Base-by-base conservation (phyloP, 345 rosid genomes). In the Gossypium bickii region DNA sequence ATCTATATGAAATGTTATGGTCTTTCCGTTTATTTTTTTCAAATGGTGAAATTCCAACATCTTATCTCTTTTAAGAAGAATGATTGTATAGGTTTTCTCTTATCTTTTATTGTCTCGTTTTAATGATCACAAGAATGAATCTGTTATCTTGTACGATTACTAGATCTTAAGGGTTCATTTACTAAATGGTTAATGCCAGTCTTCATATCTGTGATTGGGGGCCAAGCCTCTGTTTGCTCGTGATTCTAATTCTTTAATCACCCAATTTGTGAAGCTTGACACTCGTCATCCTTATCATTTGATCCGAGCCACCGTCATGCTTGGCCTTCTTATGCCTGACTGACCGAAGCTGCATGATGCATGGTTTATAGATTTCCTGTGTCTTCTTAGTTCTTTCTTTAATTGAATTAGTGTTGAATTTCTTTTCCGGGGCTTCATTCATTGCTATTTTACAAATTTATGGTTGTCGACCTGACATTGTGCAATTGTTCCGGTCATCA, bases 361-460 rank as follows among this genome's bases (percentile, higher is more conserved):
- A 12, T 43, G 5, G 38, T 6, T 69, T 27, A 9, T 69, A 16
- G 22, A 12, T 49, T 16, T 68, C 22, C 6, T 8, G 5, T 16
- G 58, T 68, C 58, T 8, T 67, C 55, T 22, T 47, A 48, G 41
- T 47, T 47, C 53, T 6, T 47, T 9, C 82, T 87, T 84, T 81
- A 79, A 79, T 16, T 20, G 52, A 59, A 45, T 59, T 52, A 70
- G 16, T 18, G 9, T 70, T 27, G 18, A 27, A 34, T 34, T 34
- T 4, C 38, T 4, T 34, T 34, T 34, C 38, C 1, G 48, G 22
- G 48, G 18, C 15, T 34, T 38, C 49, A 64, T 41, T 64, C 16
- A 48, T n/a, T 41, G 15, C 43, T 57, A 22, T 57, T 63, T 17
- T 9, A 63, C 29, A 44, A 44, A 66, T 12, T 29, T 43, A 43